These are phyloP conservation scores for Tylopilus vinaceipallidus DNA, from an alignment of 768 basidiomycete species.

Conservation along the genomic window DNA sequence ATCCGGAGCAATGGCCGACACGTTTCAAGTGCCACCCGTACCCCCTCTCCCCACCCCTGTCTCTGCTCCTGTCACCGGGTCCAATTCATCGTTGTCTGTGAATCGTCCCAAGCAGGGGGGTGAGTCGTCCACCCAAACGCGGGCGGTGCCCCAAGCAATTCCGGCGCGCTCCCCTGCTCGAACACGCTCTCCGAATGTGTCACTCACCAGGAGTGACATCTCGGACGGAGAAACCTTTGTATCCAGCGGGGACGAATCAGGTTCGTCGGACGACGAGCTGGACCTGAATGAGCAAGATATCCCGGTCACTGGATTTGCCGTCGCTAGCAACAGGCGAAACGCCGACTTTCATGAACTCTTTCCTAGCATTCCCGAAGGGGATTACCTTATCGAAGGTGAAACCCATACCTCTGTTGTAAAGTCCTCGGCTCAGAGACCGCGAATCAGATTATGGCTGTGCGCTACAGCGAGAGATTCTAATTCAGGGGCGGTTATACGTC, in stretches of 20 bases:
- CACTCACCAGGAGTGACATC: conserved; percentile 21
- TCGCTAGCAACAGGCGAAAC: conserved; percentile 92
- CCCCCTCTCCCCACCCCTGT: conserved; percentile 17
- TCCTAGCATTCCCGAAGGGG: conserved; percentile 84
- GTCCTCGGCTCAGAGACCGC: neutral
- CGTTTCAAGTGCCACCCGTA: conserved; percentile 44
- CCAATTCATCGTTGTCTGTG: conserved; percentile 18
- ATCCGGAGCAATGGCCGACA: conserved; percentile 64
- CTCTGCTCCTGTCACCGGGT: conserved; percentile 6
- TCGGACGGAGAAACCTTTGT: conserved; percentile 28
- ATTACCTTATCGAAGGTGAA: conserved; percentile 96
- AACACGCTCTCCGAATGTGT: conserved; percentile 18
- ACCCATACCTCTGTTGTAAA: conserved; percentile 11
- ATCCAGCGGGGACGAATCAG: conserved; percentile 32
- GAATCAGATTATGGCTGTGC: conserved; percentile 93
- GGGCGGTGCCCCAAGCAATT: neutral
- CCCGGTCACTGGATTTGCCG: conserved; percentile 94
- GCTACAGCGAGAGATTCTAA: conserved; percentile 90
- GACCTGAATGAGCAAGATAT: conserved; percentile 58
- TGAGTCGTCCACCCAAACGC: neutral
- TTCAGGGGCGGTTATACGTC: conserved; percentile 94
- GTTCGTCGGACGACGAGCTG: conserved; percentile 35
- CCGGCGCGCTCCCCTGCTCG: conserved; percentile 10
- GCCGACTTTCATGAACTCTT: conserved; percentile 96
- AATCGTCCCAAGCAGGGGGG: conserved; percentile 15